Evolutionary conservation across 495 filamentous ascomycete species (phyloP).

Genomic region (Hypoxylon perforatum): DNA sequence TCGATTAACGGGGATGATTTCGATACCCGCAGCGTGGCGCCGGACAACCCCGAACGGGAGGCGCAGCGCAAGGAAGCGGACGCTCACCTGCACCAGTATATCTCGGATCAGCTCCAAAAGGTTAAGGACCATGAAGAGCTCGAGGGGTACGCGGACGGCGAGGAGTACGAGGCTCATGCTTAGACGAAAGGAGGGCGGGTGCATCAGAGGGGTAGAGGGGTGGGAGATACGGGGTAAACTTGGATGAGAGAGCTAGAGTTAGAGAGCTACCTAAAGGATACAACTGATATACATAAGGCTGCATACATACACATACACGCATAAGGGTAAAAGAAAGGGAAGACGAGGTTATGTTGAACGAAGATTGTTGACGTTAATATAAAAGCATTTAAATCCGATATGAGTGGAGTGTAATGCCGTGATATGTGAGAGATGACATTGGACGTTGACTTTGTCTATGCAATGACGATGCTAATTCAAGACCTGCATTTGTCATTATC

Average conservation of each 20-base stretch:
- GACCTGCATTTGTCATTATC: not conserved
- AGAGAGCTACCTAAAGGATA: slow-evolving; percentile 8
- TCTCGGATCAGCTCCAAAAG: slow-evolving; percentile 73
- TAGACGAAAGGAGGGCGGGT: slow-evolving; percentile 28
- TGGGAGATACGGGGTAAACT: not conserved
- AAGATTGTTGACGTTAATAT: not conserved
- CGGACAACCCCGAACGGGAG: slow-evolving; percentile 50
- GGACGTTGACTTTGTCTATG: not conserved
- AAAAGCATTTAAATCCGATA: not conserved
- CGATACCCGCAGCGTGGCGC: slow-evolving; percentile 46
- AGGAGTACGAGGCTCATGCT: slow-evolving; percentile 64
- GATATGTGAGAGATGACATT: not conserved
- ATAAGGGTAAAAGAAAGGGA: slow-evolving; percentile 13
- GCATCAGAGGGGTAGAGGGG: not conserved
- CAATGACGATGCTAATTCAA: too few relatives aligned
- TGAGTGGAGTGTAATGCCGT: not conserved
- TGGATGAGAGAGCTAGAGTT: too few relatives aligned
- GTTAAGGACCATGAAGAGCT: slow-evolving; percentile 58
- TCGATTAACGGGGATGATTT: slow-evolving; percentile 53
- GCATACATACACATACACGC: slow-evolving; percentile 39
- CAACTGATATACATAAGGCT: slow-evolving; percentile 38
- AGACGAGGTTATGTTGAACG: slow-evolving; percentile 2
- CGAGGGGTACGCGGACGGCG: slow-evolving; percentile 49
- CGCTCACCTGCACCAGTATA: slow-evolving; percentile 74
- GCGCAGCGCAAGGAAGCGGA: slow-evolving; percentile 66